phyloP scores from a whole-genome alignment of 139 green algal genomes.

The Raphidocelis subcapitata region DNA sequence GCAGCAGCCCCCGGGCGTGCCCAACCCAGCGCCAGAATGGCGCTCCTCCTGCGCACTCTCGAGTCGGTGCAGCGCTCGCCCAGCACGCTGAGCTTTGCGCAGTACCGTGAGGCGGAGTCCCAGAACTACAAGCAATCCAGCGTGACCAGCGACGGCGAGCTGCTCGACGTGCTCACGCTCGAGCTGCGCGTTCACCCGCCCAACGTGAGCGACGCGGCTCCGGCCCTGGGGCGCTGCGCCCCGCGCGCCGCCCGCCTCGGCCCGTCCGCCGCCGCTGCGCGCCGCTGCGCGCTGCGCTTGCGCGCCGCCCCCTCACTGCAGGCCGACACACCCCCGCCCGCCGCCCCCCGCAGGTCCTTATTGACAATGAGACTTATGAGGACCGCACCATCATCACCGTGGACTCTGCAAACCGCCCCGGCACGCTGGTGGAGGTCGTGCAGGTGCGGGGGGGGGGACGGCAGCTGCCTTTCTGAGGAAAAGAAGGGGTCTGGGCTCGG shows the following conservation, averaged over 20 bases:
- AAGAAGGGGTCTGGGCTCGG: no score
- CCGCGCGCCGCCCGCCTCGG: no score
- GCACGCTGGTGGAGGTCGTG: constrained; percentile 87
- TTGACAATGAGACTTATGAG: constrained; percentile 79
- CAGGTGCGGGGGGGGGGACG: no score
- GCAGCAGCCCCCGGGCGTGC: no score
- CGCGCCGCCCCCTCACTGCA: no score
- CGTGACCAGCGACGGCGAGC: constrained; percentile 29
- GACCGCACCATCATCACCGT: constrained; percentile 83
- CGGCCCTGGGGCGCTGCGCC: no score
- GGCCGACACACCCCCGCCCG: no score
- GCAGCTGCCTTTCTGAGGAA: no score
- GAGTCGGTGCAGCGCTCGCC: constrained; percentile 21
- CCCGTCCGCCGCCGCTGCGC: no score
- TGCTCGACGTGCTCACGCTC: constrained; percentile 30
- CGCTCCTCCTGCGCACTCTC: constrained; percentile 18
- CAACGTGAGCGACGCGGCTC: constrained; percentile 63
- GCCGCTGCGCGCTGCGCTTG: no score
- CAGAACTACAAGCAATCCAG: constrained; percentile 20
- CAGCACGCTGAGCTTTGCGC: constrained; percentile 25
- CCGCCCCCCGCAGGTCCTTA: constrained; percentile 24
- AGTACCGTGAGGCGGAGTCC: constrained; percentile 30
- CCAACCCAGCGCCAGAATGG: no score
- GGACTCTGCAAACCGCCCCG: constrained; percentile 92
- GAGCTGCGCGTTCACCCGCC: constrained; percentile 55